Evolutionary conservation across 176 grass and related monocot genomes (phyloP).

Genomic region (Avena eriantha): DNA sequence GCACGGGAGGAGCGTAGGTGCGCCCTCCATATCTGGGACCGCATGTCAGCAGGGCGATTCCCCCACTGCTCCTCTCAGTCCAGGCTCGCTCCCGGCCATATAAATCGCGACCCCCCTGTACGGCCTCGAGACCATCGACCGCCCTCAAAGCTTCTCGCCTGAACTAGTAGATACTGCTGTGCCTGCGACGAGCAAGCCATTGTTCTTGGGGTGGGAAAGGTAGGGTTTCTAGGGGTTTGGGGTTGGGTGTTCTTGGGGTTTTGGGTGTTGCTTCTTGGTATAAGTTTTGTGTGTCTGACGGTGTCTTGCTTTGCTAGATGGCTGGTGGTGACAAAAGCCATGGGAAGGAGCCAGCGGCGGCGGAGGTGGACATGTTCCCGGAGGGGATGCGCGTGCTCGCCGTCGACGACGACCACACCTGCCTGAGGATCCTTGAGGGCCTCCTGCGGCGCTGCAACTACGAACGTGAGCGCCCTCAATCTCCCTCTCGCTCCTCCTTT

Average conservation of each 20-base stretch:
- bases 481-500: background rate
- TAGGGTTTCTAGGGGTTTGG: background rate
- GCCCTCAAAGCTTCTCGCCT: background rate
- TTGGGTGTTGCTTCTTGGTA: background rate
- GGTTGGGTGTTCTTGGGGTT: background rate
- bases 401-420: constrained; percentile 38
- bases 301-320: background rate
- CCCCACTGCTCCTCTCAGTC: background rate
- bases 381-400: constrained; percentile 50
- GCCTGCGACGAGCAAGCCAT: background rate
- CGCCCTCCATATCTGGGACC: background rate
- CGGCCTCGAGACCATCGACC: background rate
- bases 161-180: background rate
- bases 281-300: background rate
- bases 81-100: background rate
- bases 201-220: background rate
- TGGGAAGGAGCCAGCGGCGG: background rate
- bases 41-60: background rate
- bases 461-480: constrained; percentile 26
- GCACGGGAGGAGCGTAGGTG: background rate
- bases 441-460: constrained; percentile 43
- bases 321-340: background rate
- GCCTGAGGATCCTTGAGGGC: constrained; percentile 21
- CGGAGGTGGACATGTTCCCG: constrained; percentile 39
- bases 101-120: background rate